Conservation (phyloP, 2,329 filamentous ascomycete genomes). For the Fusarium graminum region DNA sequence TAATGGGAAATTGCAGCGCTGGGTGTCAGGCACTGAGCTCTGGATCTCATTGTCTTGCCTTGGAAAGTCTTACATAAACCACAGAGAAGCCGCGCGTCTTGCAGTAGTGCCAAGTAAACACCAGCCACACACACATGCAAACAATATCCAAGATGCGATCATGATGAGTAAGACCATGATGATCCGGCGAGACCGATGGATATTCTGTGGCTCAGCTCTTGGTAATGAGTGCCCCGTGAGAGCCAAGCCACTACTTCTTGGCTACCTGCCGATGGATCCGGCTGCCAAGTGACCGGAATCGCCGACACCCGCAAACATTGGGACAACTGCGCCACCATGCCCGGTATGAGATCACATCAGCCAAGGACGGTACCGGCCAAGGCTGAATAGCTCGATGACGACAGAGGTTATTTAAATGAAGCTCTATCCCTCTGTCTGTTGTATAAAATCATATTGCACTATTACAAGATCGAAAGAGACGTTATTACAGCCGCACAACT, state of each 20-base stretch:
- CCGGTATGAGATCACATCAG: constrained; percentile 40
- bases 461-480: not conserved
- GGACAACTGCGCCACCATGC: constrained; percentile 33
- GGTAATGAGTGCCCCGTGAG: constrained; percentile 3
- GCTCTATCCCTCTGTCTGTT: constrained; percentile 13
- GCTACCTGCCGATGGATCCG: constrained; percentile 39
- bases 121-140: constrained; percentile 27
- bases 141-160: not conserved
- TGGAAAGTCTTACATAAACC: not conserved
- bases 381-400: constrained; percentile 30
- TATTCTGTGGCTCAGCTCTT: constrained; percentile 12
- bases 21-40: not conserved
- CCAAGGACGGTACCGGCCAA: constrained; percentile 25
- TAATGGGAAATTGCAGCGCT: not conserved
- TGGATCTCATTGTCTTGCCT: constrained; percentile 6
- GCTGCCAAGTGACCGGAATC: constrained; percentile 34
- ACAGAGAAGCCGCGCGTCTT: constrained; percentile 25
- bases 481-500: not conserved
- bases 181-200: constrained; percentile 24
- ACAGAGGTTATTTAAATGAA: constrained; percentile 30
- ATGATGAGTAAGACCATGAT: not conserved
- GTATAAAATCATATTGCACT: not conserved
- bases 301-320: constrained; percentile 29
- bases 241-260: constrained; percentile 24
- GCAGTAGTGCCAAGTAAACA: constrained; percentile 30